These are phyloP conservation scores for Tetrastigma voinierianum DNA, from an alignment of 164 flowering plant species.

Conservation along the genomic window DNA sequence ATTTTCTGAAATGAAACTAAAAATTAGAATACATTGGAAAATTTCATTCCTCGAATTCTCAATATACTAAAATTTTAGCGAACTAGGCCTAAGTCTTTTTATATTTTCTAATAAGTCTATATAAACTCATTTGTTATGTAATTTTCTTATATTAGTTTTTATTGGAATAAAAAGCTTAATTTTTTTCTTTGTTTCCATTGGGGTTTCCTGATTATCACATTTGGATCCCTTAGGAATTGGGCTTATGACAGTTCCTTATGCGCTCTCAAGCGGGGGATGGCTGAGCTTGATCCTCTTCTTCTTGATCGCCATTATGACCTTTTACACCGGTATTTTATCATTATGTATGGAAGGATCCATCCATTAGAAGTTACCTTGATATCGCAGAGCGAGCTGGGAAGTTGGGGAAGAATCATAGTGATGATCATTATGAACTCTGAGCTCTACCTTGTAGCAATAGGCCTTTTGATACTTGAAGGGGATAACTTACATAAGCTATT, in stretches of 20 bases:
- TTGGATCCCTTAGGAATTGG: conserved; percentile 27
- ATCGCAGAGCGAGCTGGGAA: conserved; percentile 31
- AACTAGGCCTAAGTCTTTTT: too few species aligned
- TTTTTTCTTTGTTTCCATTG: neutral
- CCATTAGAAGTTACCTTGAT: conserved; percentile 30
- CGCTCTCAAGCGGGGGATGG: conserved; percentile 43
- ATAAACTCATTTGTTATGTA: too few species aligned
- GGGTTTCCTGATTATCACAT: too few species aligned
- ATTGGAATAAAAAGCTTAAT: too few species aligned
- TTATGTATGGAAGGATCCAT: conserved; percentile 37
- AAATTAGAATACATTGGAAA: too few species aligned
- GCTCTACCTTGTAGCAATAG: conserved; percentile 34
- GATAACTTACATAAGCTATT: conserved; percentile 17
- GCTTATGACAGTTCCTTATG: conserved; percentile 40
- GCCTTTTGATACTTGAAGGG: conserved; percentile 21
- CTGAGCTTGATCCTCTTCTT: conserved; percentile 31
- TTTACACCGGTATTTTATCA: conserved; percentile 33
- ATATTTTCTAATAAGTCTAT: too few species aligned
- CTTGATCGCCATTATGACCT: conserved; percentile 17
- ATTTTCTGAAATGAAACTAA: too few species aligned
- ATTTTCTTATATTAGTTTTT: too few species aligned
- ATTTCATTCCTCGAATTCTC: too few species aligned
- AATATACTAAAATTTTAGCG: too few species aligned
- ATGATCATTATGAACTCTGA: conserved; percentile 24
- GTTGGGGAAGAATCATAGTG: conserved; percentile 37